Evolutionary conservation across 805 yeast species (phyloP).

Genomic region (Starmerella roubikii): DNA sequence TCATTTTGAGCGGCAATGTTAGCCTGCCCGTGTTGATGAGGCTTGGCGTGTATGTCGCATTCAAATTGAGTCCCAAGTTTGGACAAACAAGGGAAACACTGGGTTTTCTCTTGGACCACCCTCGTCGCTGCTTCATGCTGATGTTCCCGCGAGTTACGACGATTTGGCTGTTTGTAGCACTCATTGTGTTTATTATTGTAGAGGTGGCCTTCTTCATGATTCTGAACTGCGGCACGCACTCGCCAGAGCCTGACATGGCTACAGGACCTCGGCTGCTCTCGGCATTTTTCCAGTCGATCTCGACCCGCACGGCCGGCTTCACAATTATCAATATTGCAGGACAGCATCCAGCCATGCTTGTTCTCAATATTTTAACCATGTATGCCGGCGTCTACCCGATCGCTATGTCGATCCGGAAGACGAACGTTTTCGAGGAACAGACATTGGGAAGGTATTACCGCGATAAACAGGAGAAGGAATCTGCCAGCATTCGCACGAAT

Average conservation of each 20-base stretch:
- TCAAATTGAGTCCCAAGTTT: constrained; percentile 47
- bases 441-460: constrained; percentile 72
- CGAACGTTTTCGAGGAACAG: constrained; percentile 96
- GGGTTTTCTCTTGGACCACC: constrained; percentile 82
- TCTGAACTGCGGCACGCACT: constrained; percentile 40
- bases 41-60: constrained; percentile 66
- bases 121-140: constrained; percentile 89
- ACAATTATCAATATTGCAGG: constrained; percentile 52
- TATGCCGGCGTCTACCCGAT: constrained; percentile 91
- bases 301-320: constrained; percentile 92
- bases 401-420: constrained; percentile 90
- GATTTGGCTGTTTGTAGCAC: constrained; percentile 76
- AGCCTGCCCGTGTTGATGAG: constrained; percentile 82
- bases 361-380: constrained; percentile 93
- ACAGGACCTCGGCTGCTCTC: constrained; percentile 59
- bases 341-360: constrained; percentile 84
- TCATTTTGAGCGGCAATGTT: constrained; percentile 84
- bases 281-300: constrained; percentile 81
- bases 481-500: not conserved
- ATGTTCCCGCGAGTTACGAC: constrained; percentile 87
- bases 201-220: constrained; percentile 73
- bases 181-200: constrained; percentile 55
- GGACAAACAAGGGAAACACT: constrained; percentile 47
- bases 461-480: not conserved
- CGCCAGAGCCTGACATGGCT: constrained; percentile 38